Evolutionary conservation across 78 protist genomes (phyloP).

Genomic region (Diacronema lutheri): DNA sequence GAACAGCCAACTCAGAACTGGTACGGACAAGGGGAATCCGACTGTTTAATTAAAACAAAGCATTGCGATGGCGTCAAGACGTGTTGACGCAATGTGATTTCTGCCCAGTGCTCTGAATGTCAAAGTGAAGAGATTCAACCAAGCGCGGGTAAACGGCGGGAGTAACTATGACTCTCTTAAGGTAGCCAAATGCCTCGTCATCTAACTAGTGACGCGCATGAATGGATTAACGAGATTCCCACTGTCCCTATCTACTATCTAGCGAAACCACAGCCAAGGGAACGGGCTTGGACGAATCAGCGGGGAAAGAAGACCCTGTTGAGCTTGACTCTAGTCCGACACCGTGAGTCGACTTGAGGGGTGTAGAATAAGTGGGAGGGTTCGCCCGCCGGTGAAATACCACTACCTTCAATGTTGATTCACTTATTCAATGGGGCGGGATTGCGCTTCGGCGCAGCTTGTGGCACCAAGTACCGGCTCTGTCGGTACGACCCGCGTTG

Average conservation of each 20-base stretch:
- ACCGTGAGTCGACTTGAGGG: conserved; percentile 49
- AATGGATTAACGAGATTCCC: conserved; percentile 93
- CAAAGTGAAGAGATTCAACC: conserved; percentile 90
- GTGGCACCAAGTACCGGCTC: neutral
- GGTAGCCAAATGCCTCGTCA: conserved; percentile 93
- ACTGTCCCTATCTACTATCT: conserved; percentile 91
- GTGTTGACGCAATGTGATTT: conserved; percentile 83
- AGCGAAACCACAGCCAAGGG: conserved; percentile 92
- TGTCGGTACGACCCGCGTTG: conserved; percentile 12
- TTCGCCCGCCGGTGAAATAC: conserved; percentile 67
- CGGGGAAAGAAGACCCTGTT: conserved; percentile 94
- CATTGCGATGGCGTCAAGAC: conserved; percentile 54
- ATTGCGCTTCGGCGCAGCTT: neutral
- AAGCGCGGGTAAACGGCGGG: conserved; percentile 95
- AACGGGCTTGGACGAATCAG: conserved; percentile 84
- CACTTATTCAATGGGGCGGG: conserved; percentile 51
- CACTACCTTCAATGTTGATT: conserved; percentile 62
- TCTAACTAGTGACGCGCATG: conserved; percentile 91
- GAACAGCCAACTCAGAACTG: conserved; percentile 59
- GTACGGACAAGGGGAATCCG: conserved; percentile 75
- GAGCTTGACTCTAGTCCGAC: conserved; percentile 91
- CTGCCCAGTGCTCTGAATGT: conserved; percentile 94
- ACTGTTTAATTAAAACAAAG: conserved; percentile 86
- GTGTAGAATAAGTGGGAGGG: conserved; percentile 83
- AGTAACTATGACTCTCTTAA: conserved; percentile 95